Base-by-base conservation (phyloP, 805 yeast species). In the Komagataella pastoris region DNA sequence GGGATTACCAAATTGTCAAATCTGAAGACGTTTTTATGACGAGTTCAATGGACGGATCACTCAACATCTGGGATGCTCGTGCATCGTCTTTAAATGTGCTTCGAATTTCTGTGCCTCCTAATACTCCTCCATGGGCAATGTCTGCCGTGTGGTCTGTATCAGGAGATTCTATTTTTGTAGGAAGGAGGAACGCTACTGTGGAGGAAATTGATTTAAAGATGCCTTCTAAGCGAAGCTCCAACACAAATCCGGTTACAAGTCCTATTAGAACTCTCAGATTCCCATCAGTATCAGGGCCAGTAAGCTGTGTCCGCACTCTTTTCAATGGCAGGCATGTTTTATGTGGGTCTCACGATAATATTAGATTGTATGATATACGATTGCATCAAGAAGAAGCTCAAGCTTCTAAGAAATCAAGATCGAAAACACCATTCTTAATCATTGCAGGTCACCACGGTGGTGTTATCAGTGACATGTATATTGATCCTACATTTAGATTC, bases 361-460 rank as follows among this genome's bases (percentile, higher is more conserved):
- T 93, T 44, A 74, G 99, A 59, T 68, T 93, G 24, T 93, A 88
- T 67, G 95, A 93, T 61, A 71, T 89, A 53, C 66, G 74, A 56
- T 59, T 76, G 50, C 65, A 74, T 54, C 70, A 71, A 44, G 66
- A 64, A 36, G 55, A 61, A 17, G 67, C 61, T 44, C 24, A 46
- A 55, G 50, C 53, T 60, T 49, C 52, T 52, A 65, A 55, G 51
- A 73, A 61, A 50, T 49, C 55, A 40, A 63, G 62, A 52, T 67
- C 68, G 47, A 76, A 73, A 24, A 73, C 84, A 7, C 97, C 97
- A 17, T 93, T 91, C 62, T 74, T 83, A 64, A 90, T 95, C 58
- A 76, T 93, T 8, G 97, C 99, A 0, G 98, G 99, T 0, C 98
- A 93, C 65, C 96, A 88, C 61, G 98, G 99, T 49, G 96, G 97